Evolutionary conservation across 164 flowering plant species (phyloP), one percentile per base, ranked within the genome.

Genomic region (Paratinospora sagittata): DNA sequence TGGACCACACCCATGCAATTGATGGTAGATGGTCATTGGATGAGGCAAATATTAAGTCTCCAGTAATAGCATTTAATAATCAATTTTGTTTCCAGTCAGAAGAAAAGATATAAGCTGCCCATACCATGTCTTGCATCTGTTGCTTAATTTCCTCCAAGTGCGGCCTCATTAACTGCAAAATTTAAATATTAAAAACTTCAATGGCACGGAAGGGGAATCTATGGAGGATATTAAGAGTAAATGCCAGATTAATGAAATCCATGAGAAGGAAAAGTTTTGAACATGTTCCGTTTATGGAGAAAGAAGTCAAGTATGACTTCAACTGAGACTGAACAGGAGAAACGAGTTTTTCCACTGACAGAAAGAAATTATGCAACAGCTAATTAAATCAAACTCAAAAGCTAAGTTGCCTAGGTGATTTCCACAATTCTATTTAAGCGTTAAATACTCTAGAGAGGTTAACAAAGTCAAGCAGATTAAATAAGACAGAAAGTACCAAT

Each of bases 151-250:
- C 89, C 72, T 92, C 97, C 84, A 94, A 65, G 9, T 73, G 83
- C 34, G 97, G 97, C 70, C 93, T 87, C 83, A 92, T 71, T 69
- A 89, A 66, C 98, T 94, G 88, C 83, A 76, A 9, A n/a, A 62
- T 23, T 70, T 62, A 57, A 70, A 69, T 23, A 77, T 55, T 27
- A 52, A 52, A 16, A n/a, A 19, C 60, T 52, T 52, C 34, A 30
- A 4, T 30, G 34, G 21, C 45, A 52, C 8, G 14, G 60, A 71
- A 30, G 57, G 58, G 58, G 24, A n/a, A 45, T 19, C 60, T 52
- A 52, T 2, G 24, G 60, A 52, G 21, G 60, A 30, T n/a, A 52
- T 4, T 17, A 52, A 17, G 60, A 52, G 4, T 52, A 8, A 19
- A 52, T 17, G 6, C 8, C 23, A 21, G 6, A n/a, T 41, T 21